These are phyloP conservation scores for Kodamaea lidongshanica DNA, from an alignment of 805 yeast genomes.

Conservation along the genomic window DNA sequence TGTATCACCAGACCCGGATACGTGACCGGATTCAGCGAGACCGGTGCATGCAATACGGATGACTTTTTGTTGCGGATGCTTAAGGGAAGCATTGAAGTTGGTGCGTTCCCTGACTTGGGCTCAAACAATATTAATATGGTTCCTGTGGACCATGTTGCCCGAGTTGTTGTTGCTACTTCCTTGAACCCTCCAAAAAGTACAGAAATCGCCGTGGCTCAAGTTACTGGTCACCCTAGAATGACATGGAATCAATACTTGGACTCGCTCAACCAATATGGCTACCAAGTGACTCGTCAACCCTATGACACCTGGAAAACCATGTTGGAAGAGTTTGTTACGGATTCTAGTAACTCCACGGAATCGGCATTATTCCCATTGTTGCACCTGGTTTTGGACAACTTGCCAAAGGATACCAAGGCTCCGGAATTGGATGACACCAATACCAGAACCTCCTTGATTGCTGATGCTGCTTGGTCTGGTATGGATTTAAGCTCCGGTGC, in stretches of 20 bases:
- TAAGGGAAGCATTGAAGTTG: slow-evolving; percentile 89
- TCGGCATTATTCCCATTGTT: slow-evolving; percentile 88
- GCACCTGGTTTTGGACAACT: slow-evolving; percentile 88
- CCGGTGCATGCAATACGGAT: slow-evolving; percentile 93
- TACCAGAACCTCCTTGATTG: slow-evolving; percentile 61
- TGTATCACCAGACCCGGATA: slow-evolving; percentile 94
- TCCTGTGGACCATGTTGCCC: slow-evolving; percentile 97
- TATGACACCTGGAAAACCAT: slow-evolving; percentile 75
- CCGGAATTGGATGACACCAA: slow-evolving; percentile 91
- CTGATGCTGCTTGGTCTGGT: slow-evolving; percentile 59
- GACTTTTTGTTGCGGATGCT: slow-evolving; percentile 91
- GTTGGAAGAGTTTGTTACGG: slow-evolving; percentile 72
- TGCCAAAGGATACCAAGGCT: slow-evolving; percentile 87
- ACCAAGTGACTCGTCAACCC: slow-evolving; percentile 51
- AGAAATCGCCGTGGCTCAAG: slow-evolving; percentile 74
- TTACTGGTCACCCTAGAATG: slow-evolving; percentile 95
- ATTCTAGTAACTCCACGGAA: slow-evolving; percentile 56
- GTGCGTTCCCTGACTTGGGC: slow-evolving; percentile 79
- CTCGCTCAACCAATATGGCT: slow-evolving; percentile 65
- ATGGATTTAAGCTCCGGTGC: slow-evolving; percentile 61
- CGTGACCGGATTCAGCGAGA: slow-evolving; percentile 75
- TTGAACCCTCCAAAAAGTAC: slow-evolving; percentile 59
- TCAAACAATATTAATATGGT: slow-evolving; percentile 88
- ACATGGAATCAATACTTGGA: slow-evolving; percentile 70
- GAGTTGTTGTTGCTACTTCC: slow-evolving; percentile 78